Conservation (phyloP, 2,329 filamentous ascomycete genomes). For the Neoscytalidium dimidiatum region DNA sequence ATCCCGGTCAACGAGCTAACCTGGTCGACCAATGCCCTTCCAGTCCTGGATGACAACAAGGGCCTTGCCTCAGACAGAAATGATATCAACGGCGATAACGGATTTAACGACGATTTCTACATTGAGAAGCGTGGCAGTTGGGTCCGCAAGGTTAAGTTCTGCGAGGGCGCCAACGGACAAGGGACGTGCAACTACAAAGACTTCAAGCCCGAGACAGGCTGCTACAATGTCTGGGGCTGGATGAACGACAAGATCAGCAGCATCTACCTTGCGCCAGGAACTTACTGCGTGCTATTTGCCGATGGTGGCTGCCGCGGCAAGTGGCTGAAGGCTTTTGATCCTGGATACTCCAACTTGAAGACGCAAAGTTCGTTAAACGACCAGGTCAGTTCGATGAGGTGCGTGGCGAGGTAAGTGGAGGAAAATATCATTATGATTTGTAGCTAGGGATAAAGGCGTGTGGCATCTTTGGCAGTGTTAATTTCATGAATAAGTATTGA, state of each 20-base stretch:
- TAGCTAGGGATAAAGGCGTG: background rate
- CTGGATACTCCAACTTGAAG: slow-evolving; percentile 7
- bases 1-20: background rate
- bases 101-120: background rate
- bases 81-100: background rate
- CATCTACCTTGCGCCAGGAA: background rate
- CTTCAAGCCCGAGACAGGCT: background rate
- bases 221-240: background rate
- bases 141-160: background rate
- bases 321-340: slow-evolving; percentile 2
- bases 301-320: background rate
- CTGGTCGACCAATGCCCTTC: background rate
- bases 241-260: background rate
- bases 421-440: background rate
- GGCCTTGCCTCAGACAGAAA: background rate
- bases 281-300: background rate
- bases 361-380: background rate
- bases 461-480: background rate
- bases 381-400: background rate
- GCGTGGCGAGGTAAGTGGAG: background rate
- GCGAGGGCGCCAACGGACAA: background rate
- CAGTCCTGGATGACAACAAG: background rate
- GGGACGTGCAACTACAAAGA: background rate
- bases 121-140: background rate
- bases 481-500: background rate